These are phyloP conservation scores for Saccharomyces pastorianus DNA, from an alignment of 1,139 yeast species.

Conservation along the genomic window DNA sequence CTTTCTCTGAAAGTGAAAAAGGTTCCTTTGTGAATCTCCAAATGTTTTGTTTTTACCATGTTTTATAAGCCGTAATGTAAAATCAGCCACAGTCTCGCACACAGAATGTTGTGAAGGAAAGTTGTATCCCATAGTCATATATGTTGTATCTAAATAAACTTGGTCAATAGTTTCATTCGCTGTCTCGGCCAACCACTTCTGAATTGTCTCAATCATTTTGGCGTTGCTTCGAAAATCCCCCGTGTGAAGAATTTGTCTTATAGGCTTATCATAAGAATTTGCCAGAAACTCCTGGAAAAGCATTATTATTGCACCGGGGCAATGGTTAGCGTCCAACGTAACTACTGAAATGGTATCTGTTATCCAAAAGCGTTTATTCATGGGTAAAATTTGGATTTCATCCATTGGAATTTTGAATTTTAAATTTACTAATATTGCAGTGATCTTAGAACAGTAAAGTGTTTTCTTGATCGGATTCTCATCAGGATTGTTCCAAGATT, in stretches of 20 bases:
- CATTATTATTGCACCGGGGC: conserved; percentile 89
- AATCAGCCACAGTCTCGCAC: conserved; percentile 47
- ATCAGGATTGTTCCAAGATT: conserved; percentile 48
- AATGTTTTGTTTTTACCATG: conserved; percentile 28
- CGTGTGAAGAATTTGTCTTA: conserved; percentile 53
- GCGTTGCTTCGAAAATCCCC: conserved; percentile 80
- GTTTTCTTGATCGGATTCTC: conserved; percentile 37
- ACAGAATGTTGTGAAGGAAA: conserved; percentile 75
- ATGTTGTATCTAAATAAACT: conserved; percentile 82
- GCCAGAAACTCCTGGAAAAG: conserved; percentile 49
- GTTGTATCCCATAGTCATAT: conserved; percentile 61
- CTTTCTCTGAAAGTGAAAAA: conserved; percentile 35
- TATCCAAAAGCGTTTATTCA: conserved; percentile 35
- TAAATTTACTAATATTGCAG: conserved; percentile 48
- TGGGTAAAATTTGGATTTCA: conserved; percentile 41
- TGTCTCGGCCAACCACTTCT: conserved; percentile 19
- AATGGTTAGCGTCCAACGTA: conserved; percentile 80
- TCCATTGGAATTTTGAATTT: conserved; percentile 47
- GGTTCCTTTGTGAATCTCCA: conserved; percentile 35
- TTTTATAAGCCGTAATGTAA: conserved; percentile 36
- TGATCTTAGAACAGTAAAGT: conserved; percentile 65
- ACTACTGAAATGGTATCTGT: conserved; percentile 51
- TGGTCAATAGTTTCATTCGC: conserved; percentile 38
- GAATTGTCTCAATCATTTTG: conserved; percentile 22
- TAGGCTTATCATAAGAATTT: background rate